phyloP scores from a whole-genome alignment of 331 rosid species.

The Malus hybrid region DNA sequence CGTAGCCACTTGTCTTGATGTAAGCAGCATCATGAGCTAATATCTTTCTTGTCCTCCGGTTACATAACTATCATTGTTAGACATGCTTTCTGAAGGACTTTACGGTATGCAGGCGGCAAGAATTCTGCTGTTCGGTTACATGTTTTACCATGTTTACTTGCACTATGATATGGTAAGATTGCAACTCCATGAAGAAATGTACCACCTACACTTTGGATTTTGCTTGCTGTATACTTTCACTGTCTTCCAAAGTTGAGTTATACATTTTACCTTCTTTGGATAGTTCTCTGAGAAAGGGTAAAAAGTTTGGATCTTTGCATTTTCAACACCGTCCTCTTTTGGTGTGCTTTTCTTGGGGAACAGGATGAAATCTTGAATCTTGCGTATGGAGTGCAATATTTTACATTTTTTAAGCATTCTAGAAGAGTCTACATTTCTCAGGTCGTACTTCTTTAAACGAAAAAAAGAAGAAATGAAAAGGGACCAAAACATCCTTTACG shows the following conservation, averaged over 20 bases:
- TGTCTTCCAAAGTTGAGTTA: neutral
- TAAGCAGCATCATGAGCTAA: neutral
- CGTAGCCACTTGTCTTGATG: neutral
- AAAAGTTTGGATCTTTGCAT: neutral
- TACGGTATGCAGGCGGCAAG: slow-evolving; percentile 36
- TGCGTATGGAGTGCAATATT: neutral
- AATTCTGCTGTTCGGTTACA: slow-evolving; percentile 39
- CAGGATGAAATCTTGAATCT: neutral
- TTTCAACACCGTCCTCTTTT: neutral
- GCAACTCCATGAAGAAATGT: neutral
- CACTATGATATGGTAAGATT: slow-evolving; percentile 37
- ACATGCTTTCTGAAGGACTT: slow-evolving; percentile 13
- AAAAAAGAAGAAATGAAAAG: neutral
- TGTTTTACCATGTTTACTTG: slow-evolving; percentile 43
- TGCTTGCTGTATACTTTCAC: neutral
- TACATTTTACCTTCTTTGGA: neutral
- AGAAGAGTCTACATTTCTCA: neutral
- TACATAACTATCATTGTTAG: neutral
- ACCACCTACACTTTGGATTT: neutral
- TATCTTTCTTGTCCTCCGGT: no score
- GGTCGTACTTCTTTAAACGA: neutral
- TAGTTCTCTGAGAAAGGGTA: neutral
- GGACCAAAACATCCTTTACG: neutral
- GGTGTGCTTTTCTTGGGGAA: neutral
- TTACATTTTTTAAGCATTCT: neutral